Percentiles rank a stretch among this genome's conserved stretches.
phyloP scores from a whole-genome alignment of 148 eudicot species.

The Linanthus parryae region DNA sequence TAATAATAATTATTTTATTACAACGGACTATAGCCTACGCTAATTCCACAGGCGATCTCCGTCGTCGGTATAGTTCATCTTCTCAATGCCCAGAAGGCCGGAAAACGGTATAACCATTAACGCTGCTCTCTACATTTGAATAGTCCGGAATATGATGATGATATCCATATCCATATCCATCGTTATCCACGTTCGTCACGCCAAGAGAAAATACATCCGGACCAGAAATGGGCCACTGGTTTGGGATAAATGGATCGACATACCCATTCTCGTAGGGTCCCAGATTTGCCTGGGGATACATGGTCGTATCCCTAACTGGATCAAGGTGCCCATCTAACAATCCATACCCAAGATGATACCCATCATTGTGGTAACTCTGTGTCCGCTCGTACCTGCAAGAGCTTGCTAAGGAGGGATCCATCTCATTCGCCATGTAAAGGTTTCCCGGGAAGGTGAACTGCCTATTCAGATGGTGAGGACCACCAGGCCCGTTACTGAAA shows the following conservation, averaged over 20 bases:
- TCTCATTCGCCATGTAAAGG: constrained; percentile 34
- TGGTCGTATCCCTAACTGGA: constrained; percentile 37
- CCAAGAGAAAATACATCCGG: constrained; percentile 38
- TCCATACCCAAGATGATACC: constrained; percentile 42
- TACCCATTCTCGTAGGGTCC: constrained; percentile 58
- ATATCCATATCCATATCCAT: constrained; percentile 66
- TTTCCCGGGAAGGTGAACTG: constrained; percentile 53
- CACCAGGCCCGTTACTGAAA: constrained; percentile 31
- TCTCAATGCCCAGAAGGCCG: constrained; percentile 77
- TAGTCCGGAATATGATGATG: constrained; percentile 54
- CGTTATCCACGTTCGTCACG: constrained; percentile 39
- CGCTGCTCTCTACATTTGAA: constrained; percentile 43
- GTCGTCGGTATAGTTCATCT: neutral
- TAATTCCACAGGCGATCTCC: neutral
- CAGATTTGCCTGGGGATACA: constrained; percentile 38
- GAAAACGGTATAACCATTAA: constrained; percentile 64
- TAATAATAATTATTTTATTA: too few species aligned
- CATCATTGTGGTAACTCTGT: constrained; percentile 50
- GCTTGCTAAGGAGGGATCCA: constrained; percentile 41
- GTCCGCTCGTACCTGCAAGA: constrained; percentile 55
- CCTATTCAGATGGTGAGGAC: constrained; percentile 39
- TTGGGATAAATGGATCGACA: constrained; percentile 38
- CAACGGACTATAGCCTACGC: constrained; percentile 5
- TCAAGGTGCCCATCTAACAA: constrained; percentile 38
- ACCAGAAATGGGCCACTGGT: constrained; percentile 58